Evolutionary conservation across 768 basidiomycete genomes (phyloP), one percentile per base, ranked within the genome.

Genomic region (Jaapia argillacea): DNA sequence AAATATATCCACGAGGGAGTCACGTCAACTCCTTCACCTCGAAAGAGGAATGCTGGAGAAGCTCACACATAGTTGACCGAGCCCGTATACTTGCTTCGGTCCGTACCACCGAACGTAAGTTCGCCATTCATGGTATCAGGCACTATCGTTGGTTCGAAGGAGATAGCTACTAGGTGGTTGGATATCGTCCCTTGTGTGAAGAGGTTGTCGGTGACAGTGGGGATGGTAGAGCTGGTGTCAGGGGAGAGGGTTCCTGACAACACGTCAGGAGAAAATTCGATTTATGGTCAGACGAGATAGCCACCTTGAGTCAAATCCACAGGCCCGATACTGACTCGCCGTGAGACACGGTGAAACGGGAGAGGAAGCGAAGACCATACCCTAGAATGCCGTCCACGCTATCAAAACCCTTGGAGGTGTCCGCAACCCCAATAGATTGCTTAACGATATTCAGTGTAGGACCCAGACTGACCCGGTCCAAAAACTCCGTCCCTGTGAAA

Each of bases 61-160:
- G 47, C 63, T 35, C 43, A 73, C 71, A 63, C 60, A 53, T 67
- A 77, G 38, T 53, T 52, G 41, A 79, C 53, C 14, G 58, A 43
- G 1, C 72, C 70, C 24, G 64, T 66, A 54, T 65, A 67, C 55
- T 71, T 72, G 46, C 56, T 53, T 47, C 55, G 54, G 48, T 76
- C 72, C 40, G 58, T 61, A 35, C 72, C 70, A 48, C 73, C 72
- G 45, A 46, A 55, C 6, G 48, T 48, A 13, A 53, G 35, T 25
- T 48, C 37, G 21, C 52, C 52, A 39, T 54, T 49, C 16, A 33
- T 39, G 43, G 36, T 38, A 21, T 28, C 28, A 18, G 16, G 23
- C 36, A 21, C 10, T 12, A 21, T 38, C 21, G 28, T 33, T 16
- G 28, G 28, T 33, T n/a, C n/a, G n/a, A 10, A 33, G 31, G 48